A percentile compares a stretch with the other conserved stretches of the same genome.
phyloP scores from a whole-genome alignment of 2,329 filamentous ascomycete species.

The Leptoxyphium fumago region DNA sequence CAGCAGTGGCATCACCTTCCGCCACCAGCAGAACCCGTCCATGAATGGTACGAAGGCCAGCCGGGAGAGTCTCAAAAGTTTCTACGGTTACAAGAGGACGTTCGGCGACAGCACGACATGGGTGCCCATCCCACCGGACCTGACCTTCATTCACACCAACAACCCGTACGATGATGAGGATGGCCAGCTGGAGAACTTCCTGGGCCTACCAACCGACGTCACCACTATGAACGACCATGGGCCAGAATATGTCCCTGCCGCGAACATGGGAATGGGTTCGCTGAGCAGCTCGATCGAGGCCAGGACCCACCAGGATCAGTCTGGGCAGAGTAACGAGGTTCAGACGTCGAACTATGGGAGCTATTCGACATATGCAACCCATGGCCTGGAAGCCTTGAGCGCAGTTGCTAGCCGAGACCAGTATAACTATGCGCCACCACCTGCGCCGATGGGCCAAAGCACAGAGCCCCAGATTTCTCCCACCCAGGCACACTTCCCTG shows the following conservation, averaged over 20 bases:
- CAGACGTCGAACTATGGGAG: background rate
- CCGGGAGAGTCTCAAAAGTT: slow-evolving; percentile 38
- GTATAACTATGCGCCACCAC: slow-evolving; percentile 21
- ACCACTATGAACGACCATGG: background rate
- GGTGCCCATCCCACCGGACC: slow-evolving; percentile 45
- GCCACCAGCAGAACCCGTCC: slow-evolving; percentile 55
- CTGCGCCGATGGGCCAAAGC: slow-evolving; percentile 10
- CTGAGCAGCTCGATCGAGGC: background rate
- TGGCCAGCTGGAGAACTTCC: slow-evolving; percentile 3
- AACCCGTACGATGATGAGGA: slow-evolving; percentile 43
- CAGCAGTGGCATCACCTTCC: slow-evolving; percentile 49
- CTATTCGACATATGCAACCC: slow-evolving; percentile 21
- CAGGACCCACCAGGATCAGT: background rate
- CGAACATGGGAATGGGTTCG: background rate
- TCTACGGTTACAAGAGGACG: slow-evolving; percentile 53
- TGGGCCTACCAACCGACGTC: background rate
- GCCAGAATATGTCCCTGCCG: background rate
- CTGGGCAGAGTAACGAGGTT: background rate
- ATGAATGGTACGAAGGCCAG: slow-evolving; percentile 41
- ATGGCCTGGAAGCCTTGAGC: slow-evolving; percentile 41
- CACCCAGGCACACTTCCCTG: slow-evolving; percentile 5
- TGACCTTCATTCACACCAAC: slow-evolving; percentile 47
- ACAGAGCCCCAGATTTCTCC: slow-evolving; percentile 7
- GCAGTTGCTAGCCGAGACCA: slow-evolving; percentile 33
- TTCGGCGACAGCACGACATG: slow-evolving; percentile 47